Percentiles rank a stretch among this genome's conserved stretches.
phyloP scores from a whole-genome alignment of 2,329 filamentous ascomycete species.

The Madurella mycetomatis region DNA sequence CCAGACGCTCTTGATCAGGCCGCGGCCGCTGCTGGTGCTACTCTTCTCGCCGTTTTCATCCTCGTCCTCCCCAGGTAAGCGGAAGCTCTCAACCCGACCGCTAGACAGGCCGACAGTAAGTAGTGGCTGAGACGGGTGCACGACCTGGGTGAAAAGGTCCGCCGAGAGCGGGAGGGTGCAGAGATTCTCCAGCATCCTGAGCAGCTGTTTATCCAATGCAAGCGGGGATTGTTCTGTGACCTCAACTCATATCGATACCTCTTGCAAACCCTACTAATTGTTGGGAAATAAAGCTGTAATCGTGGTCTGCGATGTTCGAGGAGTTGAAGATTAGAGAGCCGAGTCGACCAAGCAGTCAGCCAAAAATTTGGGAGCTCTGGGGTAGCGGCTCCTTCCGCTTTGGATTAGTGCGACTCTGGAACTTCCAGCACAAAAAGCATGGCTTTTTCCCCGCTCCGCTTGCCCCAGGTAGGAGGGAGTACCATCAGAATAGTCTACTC shows the following conservation, averaged over 20 bases:
- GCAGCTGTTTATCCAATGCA: background rate
- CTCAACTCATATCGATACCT: slow-evolving; percentile 6
- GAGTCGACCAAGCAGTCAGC: slow-evolving; percentile 7
- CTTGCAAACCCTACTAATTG: background rate
- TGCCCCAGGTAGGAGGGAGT: no score
- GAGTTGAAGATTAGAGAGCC: background rate
- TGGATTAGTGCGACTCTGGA: background rate
- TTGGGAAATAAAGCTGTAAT: background rate
- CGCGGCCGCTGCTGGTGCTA: slow-evolving; percentile 59
- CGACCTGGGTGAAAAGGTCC: slow-evolving; percentile 82
- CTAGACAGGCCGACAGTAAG: slow-evolving; percentile 80
- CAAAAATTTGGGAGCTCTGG: slow-evolving; percentile 9
- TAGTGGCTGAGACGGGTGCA: slow-evolving; percentile 80
- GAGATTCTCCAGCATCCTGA: slow-evolving; percentile 81
- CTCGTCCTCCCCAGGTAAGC: slow-evolving; percentile 55
- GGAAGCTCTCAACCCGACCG: slow-evolving; percentile 81
- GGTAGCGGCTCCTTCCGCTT: background rate
- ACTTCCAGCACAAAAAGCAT: no score
- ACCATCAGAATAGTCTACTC: no score
- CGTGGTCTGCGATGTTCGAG: background rate
- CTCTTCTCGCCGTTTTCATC: slow-evolving; percentile 48
- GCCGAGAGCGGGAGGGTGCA: slow-evolving; percentile 81
- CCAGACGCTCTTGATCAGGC: slow-evolving; percentile 79
- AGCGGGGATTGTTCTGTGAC: background rate
- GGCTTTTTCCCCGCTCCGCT: no score